Conservation (phyloP, 345 rosid genomes). For the Anastatica hierochuntica region DNA sequence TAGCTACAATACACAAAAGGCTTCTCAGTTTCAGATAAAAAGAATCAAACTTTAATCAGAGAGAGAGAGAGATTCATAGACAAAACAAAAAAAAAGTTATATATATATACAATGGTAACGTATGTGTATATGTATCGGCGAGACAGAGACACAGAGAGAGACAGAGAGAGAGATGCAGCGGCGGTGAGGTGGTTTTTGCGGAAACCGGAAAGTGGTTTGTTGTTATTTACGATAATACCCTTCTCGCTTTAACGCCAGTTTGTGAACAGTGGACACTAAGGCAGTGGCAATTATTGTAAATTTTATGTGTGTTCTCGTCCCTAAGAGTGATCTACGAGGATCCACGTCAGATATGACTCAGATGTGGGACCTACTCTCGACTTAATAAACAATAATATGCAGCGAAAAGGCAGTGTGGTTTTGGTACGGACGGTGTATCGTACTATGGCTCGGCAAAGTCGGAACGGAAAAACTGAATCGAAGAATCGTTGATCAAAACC, state of each 20-base stretch:
- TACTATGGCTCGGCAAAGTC: too few relatives aligned
- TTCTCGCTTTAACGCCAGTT: too few relatives aligned
- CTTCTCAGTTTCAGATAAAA: not conserved
- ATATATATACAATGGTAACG: not conserved
- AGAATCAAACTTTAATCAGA: not conserved
- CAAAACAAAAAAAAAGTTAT: not conserved
- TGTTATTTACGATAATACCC: not conserved
- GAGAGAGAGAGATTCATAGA: not conserved
- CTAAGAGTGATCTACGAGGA: not conserved
- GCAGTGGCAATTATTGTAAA: conserved; percentile 13
- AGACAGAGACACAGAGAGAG: not conserved
- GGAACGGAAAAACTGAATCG: too few relatives aligned
- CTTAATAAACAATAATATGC: too few relatives aligned
- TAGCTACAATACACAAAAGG: not conserved
- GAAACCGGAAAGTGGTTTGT: conserved; percentile 18
- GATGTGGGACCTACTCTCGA: conserved; percentile 10
- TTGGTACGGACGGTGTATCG: too few relatives aligned
- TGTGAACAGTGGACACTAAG: not conserved
- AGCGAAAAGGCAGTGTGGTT: too few relatives aligned
- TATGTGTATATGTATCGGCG: not conserved
- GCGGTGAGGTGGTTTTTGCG: conserved; percentile 17
- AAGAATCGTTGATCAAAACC: too few relatives aligned
- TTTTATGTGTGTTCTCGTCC: not conserved
- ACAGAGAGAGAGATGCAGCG: conserved; percentile 13
- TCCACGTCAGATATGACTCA: conserved; percentile 17